phyloP scores from a whole-genome alignment of 2,329 filamentous ascomycete genomes.

The Lecanosticta acicola region DNA sequence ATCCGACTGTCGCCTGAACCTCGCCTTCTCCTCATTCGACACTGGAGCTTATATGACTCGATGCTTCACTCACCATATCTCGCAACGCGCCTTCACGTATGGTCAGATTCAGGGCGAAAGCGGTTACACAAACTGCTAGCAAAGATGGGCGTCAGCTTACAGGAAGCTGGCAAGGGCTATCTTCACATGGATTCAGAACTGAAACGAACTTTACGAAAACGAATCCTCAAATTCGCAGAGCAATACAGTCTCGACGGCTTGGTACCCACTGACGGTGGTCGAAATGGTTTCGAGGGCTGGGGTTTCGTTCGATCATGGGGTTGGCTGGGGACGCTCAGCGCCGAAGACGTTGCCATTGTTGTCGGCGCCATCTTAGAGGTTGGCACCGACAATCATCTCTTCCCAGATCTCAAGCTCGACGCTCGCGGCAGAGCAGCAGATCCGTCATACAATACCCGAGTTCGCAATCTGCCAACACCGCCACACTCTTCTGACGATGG shows the following conservation, averaged over 20 bases:
- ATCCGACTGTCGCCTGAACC: conserved; percentile 92
- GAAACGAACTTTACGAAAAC: conserved; percentile 77
- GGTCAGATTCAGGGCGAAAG: conserved; percentile 84
- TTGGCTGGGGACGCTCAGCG: conserved; percentile 89
- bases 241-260: conserved; percentile 92
- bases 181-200: conserved; percentile 98
- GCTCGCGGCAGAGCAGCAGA: conserved; percentile 10
- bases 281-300: conserved; percentile 80
- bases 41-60: conserved; percentile 97
- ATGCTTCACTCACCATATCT: conserved; percentile 97
- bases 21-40: conserved; percentile 82
- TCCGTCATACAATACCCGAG: conserved; percentile 26
- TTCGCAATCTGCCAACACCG: conserved; percentile 30
- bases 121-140: conserved; percentile 88
- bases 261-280: conserved; percentile 67
- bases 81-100: conserved; percentile 84
- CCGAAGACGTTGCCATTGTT: conserved; percentile 89
- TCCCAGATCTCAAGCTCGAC: conserved; percentile 16
- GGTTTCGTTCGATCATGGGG: conserved; percentile 97
- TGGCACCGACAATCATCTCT: conserved; percentile 42
- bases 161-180: conserved; percentile 91
- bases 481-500: conserved; percentile 31
- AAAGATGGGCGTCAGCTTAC: conserved; percentile 94
- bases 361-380: conserved; percentile 90
- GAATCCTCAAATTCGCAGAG: conserved; percentile 84